Evolutionary conservation across 2,329 filamentous ascomycete species (phyloP).

Genomic region (Colletotrichum brevisporum): DNA sequence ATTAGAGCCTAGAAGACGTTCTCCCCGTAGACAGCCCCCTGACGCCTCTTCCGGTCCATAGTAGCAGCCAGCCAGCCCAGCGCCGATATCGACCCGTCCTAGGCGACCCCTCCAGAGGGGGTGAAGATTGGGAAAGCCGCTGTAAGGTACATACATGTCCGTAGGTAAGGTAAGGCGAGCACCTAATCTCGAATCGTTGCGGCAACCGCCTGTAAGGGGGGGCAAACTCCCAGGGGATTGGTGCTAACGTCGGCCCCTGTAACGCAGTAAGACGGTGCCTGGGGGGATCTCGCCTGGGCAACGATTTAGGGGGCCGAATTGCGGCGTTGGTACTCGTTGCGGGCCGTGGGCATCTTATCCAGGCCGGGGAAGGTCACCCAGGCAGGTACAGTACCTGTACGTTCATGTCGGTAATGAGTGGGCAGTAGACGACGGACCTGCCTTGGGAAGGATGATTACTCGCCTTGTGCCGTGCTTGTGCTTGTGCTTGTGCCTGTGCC

Average conservation of each 20-base stretch:
- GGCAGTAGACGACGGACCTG: background rate
- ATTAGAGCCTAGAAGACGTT: background rate
- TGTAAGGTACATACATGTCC: background rate
- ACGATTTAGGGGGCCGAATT: constrained; percentile 8
- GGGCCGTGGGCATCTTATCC: background rate
- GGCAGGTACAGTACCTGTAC: background rate
- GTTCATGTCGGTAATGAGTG: constrained; percentile 36
- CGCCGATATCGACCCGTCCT: background rate
- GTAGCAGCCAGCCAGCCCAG: constrained; percentile 7
- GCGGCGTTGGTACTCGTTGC: constrained; percentile 21
- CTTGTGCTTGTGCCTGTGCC: constrained; percentile 8
- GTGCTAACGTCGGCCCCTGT: constrained; percentile 31
- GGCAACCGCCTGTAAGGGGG: constrained; percentile 38
- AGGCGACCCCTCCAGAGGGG: background rate
- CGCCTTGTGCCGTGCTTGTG: background rate
- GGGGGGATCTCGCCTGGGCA: background rate
- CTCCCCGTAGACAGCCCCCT: constrained; percentile 17
- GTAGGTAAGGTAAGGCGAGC: too few species aligned
- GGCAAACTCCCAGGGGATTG: constrained; percentile 16
- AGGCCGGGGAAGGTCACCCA: constrained; percentile 15
- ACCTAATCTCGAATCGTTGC: constrained; percentile 21
- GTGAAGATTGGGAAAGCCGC: constrained; percentile 11
- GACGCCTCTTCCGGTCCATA: constrained; percentile 27
- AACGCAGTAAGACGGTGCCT: constrained; percentile 20
- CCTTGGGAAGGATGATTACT: background rate